Conservation (phyloP, 345 rosid genomes). For the Melastoma malabathricum region DNA sequence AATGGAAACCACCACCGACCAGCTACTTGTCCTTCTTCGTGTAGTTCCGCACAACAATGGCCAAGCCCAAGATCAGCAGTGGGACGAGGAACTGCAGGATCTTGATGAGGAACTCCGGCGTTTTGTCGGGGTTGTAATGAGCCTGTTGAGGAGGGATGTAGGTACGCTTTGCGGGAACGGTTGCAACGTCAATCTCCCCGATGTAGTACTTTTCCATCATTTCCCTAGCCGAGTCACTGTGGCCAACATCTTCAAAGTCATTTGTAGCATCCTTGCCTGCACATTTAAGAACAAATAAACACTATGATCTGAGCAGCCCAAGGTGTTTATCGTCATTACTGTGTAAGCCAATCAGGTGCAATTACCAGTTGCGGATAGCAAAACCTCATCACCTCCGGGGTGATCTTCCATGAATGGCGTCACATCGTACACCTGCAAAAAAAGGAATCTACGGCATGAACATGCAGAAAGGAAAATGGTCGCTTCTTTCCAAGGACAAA, state of each 20-base stretch:
- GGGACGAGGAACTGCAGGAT: conserved; percentile 85
- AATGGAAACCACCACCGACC: no score
- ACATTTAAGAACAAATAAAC: background rate
- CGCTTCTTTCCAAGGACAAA: no score
- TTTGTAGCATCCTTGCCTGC: conserved; percentile 86
- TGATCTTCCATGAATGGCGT: conserved; percentile 97
- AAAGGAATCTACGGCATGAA: background rate
- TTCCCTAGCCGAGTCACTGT: conserved; percentile 83
- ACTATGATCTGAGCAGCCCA: no score
- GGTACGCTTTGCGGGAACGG: conserved; percentile 39
- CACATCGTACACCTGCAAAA: conserved; percentile 75
- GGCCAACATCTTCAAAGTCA: conserved; percentile 93
- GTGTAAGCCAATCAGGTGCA: background rate
- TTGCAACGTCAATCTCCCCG: conserved; percentile 64
- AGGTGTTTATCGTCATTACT: no score
- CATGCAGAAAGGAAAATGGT: no score
- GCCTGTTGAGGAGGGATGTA: conserved; percentile 44
- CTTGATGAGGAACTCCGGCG: conserved; percentile 57
- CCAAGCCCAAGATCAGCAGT: conserved; percentile 70
- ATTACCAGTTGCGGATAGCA: conserved; percentile 80
- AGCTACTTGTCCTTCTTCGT: conserved; percentile 64
- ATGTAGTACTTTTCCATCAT: conserved; percentile 63
- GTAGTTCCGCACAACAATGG: conserved; percentile 56
- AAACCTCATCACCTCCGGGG: conserved; percentile 96
- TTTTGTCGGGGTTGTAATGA: conserved; percentile 37